Base-by-base conservation (phyloP, 345 rosid genomes). In the Cardamine resedifolia region DNA sequence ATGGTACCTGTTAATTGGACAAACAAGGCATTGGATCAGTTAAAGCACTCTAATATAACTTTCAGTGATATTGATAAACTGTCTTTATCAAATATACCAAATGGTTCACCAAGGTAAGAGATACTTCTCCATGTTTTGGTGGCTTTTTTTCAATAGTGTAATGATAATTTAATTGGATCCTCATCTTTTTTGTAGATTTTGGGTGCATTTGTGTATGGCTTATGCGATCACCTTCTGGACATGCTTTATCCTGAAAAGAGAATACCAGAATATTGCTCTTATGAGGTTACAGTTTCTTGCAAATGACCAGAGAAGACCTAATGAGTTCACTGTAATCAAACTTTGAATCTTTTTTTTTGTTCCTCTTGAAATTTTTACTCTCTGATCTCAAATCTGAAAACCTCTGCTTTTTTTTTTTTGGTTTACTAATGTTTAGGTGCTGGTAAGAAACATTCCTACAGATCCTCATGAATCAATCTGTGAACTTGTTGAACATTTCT, bases 221-320 rank as follows among this genome's bases (percentile, higher is more conserved):
- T 94, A 91, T 83, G 93, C 71, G 7, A 86, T 91, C 52, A 91
- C 91, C 44, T 83, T 89, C 78, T 94, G 98, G 98, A 89, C 97
- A 43, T 94, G 98, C 81, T 89, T 83, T 64, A 84, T 88, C 33
- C 68, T 94, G 82, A 91, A 94, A 76, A 80, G 78, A 62, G 98
- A 91, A 77, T 91, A 89, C 21, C 95, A 83, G 69, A 84, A 80
- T 36, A 84, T 94, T 31, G 97, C 97, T 68, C 57, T 78, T 15
- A 85, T 87, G 97, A 82, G 97, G 66, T 75, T 94, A 79, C 97
- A 91, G 74, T 94, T 94, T 84, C 96, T 94, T 58, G 97, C 97
- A 62, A 77, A 90, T 41, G 96, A 87, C n/a, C 78, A 84, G n/a
- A 80, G 90, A 16, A 82, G 88, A 6, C 95, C 97, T 11, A 90